Conservation (phyloP, 768 basidiomycete species). For the Amanita inopinata region DNA sequence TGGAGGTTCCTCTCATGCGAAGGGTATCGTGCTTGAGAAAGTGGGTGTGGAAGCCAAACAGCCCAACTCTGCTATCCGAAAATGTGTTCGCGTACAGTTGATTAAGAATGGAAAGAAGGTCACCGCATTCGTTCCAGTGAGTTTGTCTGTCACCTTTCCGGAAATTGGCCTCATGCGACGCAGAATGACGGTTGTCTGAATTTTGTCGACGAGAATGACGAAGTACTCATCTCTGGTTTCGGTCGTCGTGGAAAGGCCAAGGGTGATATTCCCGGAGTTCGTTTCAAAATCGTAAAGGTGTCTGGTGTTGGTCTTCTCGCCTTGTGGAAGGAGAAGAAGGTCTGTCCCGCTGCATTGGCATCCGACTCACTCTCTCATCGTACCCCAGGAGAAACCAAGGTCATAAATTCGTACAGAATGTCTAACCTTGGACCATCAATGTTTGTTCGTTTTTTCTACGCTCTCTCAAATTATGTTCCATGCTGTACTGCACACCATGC, state of each 20-base stretch:
- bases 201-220: constrained; percentile 99
- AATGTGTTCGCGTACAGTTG: constrained; percentile 99
- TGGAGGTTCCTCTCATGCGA: constrained; percentile 98
- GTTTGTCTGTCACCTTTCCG: constrained; percentile 22
- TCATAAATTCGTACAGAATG: constrained; percentile 34
- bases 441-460: constrained; percentile 12
- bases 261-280: constrained; percentile 99
- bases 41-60: constrained; percentile 99
- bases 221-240: constrained; percentile 99
- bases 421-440: too few relatives aligned
- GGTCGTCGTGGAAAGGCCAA: constrained; percentile 99
- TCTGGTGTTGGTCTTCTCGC: constrained; percentile 98
- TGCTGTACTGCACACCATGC: constrained; percentile 15
- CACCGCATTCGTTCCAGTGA: constrained; percentile 96
- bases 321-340: constrained; percentile 99
- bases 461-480: constrained; percentile 14
- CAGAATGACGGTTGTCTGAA: constrained; percentile 96
- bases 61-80: constrained; percentile 99
- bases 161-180: neutral
- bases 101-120: constrained; percentile 99
- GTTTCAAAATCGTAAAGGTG: constrained; percentile 99
- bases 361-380: neutral
- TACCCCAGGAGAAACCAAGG: constrained; percentile 61
- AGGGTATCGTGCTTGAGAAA: constrained; percentile 99
- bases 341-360: constrained; percentile 22